These are phyloP conservation scores for Penicillium sp. DNA, from an alignment of 2,329 filamentous ascomycete genomes.

Conservation along the genomic window DNA sequence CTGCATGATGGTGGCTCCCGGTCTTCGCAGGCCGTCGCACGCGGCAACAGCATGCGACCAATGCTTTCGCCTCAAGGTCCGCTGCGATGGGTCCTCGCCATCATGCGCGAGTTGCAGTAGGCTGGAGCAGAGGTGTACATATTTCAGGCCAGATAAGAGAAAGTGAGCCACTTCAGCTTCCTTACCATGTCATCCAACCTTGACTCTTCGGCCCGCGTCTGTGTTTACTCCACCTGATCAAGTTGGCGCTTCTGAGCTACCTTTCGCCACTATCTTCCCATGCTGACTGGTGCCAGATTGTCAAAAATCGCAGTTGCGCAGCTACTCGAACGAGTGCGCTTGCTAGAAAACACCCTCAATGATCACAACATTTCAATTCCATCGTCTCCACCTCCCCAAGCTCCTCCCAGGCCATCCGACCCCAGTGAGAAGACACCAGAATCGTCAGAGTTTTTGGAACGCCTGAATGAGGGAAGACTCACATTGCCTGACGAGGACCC, in stretches of 20 bases:
- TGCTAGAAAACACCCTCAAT: constrained; percentile 14
- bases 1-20: neutral
- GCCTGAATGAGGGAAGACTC: neutral
- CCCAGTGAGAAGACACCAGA: neutral
- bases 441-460: neutral
- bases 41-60: constrained; percentile 19
- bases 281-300: neutral
- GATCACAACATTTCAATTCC: constrained; percentile 18
- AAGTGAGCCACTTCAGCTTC: constrained; percentile 7
- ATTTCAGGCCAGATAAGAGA: constrained; percentile 16
- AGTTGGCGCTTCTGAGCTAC: neutral
- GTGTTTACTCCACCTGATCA: neutral
- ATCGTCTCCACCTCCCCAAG: neutral
- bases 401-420: neutral
- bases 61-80: constrained; percentile 18
- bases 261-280: neutral
- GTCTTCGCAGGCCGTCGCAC: constrained; percentile 8
- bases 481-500: neutral
- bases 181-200: neutral
- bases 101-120: constrained; percentile 14
- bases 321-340: constrained; percentile 13
- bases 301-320: constrained; percentile 17
- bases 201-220: neutral
- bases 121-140: constrained; percentile 17
- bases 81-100: constrained; percentile 18